A percentile compares a stretch with the other conserved stretches of the same genome.
Evolutionary conservation across 345 rosid species (phyloP).

Genomic region (Hibiscus trionum): DNA sequence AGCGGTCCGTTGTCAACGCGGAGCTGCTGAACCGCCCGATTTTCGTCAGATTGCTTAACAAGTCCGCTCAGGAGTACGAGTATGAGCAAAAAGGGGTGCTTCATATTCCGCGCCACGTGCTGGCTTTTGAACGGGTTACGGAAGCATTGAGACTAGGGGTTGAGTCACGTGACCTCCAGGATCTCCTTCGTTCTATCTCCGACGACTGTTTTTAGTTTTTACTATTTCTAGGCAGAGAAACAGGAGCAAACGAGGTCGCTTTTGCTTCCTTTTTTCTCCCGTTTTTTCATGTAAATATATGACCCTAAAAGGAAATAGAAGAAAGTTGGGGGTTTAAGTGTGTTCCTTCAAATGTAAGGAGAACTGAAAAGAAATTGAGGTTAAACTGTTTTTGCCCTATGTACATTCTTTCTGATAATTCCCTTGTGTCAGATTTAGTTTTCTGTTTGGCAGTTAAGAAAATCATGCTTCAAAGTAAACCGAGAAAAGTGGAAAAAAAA

Average conservation of each 20-base stretch:
- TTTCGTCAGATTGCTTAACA: slow-evolving; percentile 31
- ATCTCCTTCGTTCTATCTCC: not conserved
- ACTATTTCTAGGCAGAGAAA: not conserved
- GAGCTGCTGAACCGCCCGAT: slow-evolving; percentile 44
- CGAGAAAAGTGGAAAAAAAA: not conserved
- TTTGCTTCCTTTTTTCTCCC: not conserved
- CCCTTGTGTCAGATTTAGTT: not conserved
- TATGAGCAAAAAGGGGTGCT: too few relatives aligned
- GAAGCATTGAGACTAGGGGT: not conserved
- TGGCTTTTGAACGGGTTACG: not conserved
- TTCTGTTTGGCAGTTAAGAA: not conserved
- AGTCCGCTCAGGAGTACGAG: too few relatives aligned
- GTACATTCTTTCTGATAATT: not conserved
- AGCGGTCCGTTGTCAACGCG: not conserved
- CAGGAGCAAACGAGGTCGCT: not conserved
- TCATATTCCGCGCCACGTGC: not conserved
- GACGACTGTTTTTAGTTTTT: not conserved
- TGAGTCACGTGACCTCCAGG: not conserved
- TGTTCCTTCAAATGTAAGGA: not conserved
- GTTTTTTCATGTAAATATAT: not conserved
- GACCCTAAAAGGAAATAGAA: not conserved
- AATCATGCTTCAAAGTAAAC: not conserved
- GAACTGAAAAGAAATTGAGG: not conserved
- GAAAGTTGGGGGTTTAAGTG: not conserved
- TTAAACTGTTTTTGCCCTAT: not conserved